Conservation (phyloP, 768 basidiomycete genomes). For the Tulasnella calospora region DNA sequence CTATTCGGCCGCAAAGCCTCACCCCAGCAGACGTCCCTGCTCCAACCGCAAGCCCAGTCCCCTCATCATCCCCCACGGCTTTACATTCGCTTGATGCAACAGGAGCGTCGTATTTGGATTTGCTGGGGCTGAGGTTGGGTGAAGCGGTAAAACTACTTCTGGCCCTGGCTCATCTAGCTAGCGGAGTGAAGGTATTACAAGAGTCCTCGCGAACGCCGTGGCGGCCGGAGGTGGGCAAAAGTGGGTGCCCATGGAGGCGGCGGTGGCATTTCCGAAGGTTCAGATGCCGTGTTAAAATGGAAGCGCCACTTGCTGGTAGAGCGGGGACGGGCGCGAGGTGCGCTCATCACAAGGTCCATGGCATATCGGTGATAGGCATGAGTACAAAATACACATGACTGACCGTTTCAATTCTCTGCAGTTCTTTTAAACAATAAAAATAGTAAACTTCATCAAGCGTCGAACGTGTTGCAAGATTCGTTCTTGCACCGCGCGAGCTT, state of each 20-base stretch:
- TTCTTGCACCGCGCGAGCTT: conserved; percentile 66
- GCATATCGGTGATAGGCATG: no score
- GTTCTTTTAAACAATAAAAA: background rate
- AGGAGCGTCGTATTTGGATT: conserved; percentile 73
- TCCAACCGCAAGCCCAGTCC: conserved; percentile 45
- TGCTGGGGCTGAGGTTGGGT: conserved; percentile 68
- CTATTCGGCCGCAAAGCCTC: conserved; percentile 17
- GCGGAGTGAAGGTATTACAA: background rate
- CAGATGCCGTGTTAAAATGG: conserved; percentile 53
- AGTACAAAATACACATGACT: no score
- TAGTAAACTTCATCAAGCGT: conserved; percentile 66
- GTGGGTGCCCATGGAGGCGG: background rate
- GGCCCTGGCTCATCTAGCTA: conserved; percentile 39
- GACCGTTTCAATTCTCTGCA: background rate
- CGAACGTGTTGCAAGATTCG: conserved; percentile 43
- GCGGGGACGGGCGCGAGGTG: conserved; percentile 61
- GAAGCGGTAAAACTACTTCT: conserved; percentile 75
- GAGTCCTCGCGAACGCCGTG: background rate
- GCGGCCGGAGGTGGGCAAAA: background rate
- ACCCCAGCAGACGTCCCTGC: conserved; percentile 49
- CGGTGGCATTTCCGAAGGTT: conserved; percentile 36
- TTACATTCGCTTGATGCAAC: background rate
- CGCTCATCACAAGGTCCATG: conserved; percentile 66
- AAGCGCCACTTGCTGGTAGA: conserved; percentile 70
- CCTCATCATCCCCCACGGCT: conserved; percentile 32